Evolutionary conservation across 768 basidiomycete species (phyloP).

Genomic region (Tylopilus balloui): DNA sequence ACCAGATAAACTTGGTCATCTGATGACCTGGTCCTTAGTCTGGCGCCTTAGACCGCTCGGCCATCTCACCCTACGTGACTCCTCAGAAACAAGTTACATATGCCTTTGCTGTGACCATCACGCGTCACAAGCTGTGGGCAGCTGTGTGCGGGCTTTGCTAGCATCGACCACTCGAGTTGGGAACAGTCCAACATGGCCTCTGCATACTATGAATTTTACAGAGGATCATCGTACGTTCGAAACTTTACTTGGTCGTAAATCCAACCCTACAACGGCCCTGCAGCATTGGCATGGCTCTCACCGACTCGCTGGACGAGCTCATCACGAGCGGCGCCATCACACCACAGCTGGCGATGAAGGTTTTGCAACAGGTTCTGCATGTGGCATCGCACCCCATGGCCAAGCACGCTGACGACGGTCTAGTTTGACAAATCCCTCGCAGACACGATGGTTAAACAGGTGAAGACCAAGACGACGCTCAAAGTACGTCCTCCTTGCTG

Average conservation of each 20-base stretch:
- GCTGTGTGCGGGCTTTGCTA: neutral
- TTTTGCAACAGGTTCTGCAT: constrained; percentile 83
- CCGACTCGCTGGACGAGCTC: constrained; percentile 97
- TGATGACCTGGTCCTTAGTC: constrained; percentile 45
- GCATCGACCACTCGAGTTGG: constrained; percentile 7
- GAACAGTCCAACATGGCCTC: constrained; percentile 52
- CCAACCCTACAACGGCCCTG: neutral
- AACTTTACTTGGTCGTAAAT: neutral
- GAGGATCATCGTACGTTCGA: constrained; percentile 77
- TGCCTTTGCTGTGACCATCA: constrained; percentile 15
- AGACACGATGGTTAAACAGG: constrained; percentile 87
- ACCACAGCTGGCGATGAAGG: constrained; percentile 97
- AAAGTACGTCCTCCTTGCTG: constrained; percentile 51
- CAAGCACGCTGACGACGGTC: constrained; percentile 13
- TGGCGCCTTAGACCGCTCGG: constrained; percentile 63
- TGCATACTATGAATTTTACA: constrained; percentile 90
- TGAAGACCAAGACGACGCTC: constrained; percentile 91
- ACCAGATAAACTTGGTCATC: constrained; percentile 32
- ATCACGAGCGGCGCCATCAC: constrained; percentile 96
- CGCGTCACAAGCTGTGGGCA: constrained; percentile 15
- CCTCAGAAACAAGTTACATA: fast-evolving
- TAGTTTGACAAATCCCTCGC: constrained; percentile 97
- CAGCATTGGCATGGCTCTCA: constrained; percentile 96
- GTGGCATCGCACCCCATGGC: constrained; percentile 8
- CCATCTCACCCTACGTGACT: constrained; percentile 35